These are phyloP conservation scores for Pythium insidiosum DNA, from an alignment of 352 stramenopile species.

Conservation along the genomic window DNA sequence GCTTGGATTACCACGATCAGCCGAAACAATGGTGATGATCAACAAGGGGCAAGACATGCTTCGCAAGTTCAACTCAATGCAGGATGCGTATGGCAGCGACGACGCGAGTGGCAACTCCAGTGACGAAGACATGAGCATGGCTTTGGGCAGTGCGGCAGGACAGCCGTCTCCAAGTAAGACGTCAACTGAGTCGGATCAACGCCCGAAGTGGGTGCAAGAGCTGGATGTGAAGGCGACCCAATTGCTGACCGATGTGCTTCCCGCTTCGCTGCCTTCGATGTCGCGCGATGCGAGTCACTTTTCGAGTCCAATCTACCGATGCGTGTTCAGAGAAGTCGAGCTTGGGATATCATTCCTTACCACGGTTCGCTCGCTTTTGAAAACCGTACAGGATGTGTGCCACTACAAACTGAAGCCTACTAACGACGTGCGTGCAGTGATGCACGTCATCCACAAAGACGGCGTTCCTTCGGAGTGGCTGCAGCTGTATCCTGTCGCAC, in stretches of 20 bases:
- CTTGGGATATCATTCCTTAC: conserved; percentile 55
- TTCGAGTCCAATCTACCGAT: conserved; percentile 88
- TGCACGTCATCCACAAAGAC: conserved; percentile 68
- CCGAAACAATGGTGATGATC: conserved; percentile 86
- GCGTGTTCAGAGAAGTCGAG: conserved; percentile 85
- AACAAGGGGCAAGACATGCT: conserved; percentile 69
- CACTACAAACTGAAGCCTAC: conserved; percentile 82
- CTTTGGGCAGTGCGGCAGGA: conserved; percentile 26
- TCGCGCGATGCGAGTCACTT: conserved; percentile 49
- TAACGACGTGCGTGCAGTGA: conserved; percentile 77
- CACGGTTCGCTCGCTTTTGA: conserved; percentile 61
- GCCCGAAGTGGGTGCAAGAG: conserved; percentile 77
- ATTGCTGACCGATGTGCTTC: conserved; percentile 64
- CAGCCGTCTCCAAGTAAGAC: no score
- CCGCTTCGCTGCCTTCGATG: conserved; percentile 30
- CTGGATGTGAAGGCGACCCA: conserved; percentile 56
- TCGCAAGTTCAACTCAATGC: conserved; percentile 75
- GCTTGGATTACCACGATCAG: conserved; percentile 89
- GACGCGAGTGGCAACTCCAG: conserved; percentile 21
- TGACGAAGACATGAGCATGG: conserved; percentile 55
- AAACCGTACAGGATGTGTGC: conserved; percentile 67
- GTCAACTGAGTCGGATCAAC: conserved; percentile 23
- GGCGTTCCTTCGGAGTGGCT: conserved; percentile 55
- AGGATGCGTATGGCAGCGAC: conserved; percentile 75
- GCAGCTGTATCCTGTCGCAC: conserved; percentile 43